These are phyloP conservation scores for Venturia effusa DNA, from an alignment of 2,329 filamentous ascomycete species.

Conservation along the genomic window DNA sequence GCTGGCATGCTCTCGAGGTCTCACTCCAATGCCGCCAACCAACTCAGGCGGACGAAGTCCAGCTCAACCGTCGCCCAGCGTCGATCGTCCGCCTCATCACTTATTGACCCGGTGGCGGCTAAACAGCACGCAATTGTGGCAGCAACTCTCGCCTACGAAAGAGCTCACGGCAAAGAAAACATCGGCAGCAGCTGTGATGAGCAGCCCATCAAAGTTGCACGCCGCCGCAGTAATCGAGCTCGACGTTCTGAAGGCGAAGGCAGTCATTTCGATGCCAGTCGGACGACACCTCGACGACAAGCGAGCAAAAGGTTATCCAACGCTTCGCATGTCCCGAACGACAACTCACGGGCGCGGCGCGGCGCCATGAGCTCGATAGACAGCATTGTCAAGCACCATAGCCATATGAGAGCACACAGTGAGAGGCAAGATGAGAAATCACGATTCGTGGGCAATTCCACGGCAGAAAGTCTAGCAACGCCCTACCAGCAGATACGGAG, in stretches of 20 bases:
- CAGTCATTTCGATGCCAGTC: slow-evolving; percentile 10
- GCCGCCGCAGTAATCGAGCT: slow-evolving; percentile 8
- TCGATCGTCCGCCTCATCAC: slow-evolving; percentile 4
- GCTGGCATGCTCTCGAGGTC: slow-evolving; percentile 21
- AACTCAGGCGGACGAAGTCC: slow-evolving; percentile 24
- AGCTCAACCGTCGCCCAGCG: slow-evolving; percentile 17
- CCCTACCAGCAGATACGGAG: slow-evolving; percentile 3
- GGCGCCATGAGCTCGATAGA: slow-evolving; percentile 8
- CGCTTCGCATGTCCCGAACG: slow-evolving; percentile 4
- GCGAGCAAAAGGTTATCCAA: not conserved
- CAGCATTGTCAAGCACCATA: not conserved
- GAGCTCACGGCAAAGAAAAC: slow-evolving; percentile 20
- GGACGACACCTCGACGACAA: slow-evolving; percentile 3
- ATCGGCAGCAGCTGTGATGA: slow-evolving; percentile 8
- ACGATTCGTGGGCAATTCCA: not conserved
- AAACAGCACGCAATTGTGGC: slow-evolving; percentile 28
- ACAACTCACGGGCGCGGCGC: slow-evolving; percentile 8
- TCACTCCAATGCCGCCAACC: slow-evolving; percentile 19
- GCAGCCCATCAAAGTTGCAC: slow-evolving; percentile 4
- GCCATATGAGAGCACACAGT: not conserved
- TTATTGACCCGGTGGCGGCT: slow-evolving; percentile 20
- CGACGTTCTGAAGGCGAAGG: slow-evolving; percentile 10
- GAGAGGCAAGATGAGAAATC: not conserved
- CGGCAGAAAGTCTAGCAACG: not conserved
- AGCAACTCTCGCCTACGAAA: slow-evolving; percentile 24